Base-by-base conservation (phyloP, 257 asterid species). In the Salvia hispanica region DNA sequence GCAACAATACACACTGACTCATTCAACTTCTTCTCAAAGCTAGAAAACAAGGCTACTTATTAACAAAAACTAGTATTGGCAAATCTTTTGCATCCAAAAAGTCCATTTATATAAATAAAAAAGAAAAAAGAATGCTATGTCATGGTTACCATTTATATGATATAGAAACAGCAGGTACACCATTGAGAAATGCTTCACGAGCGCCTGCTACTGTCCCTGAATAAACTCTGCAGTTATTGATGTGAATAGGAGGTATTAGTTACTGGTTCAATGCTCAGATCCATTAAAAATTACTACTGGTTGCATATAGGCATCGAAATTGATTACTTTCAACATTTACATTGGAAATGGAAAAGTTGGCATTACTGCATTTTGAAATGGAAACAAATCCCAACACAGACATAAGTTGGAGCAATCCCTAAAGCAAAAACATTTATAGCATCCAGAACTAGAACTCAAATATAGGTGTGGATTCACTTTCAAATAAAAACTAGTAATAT, bases 191-290 rank as follows among this genome's bases (percentile, higher is more conserved):
- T 55, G 95, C 96, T 79, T 91, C 97, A 3, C 97, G 88, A 39
- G 97, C 97, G 53, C 97, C 97, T 21, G 86, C 97, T 39, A 91
- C 97, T 4, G 96, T 88, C 66, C 95, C 97, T 9, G 97, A 91
- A 82, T 91, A 91, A 42, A 84, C 72, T 56, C 96, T 88, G 85
- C 79, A 75, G 50, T 55, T 42, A 7, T 7, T 46, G 40, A 37
- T 6, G n/a, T n/a, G n/a, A n/a, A n/a, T n/a, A n/a, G n/a, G n/a
- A n/a, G 25, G 13, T 18, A 18, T 18, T 18, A 18, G 21, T 18
- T 18, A 18, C 21, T 18, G 1, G 21, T 18, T 18, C 21, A 66
- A 58, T 31, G 13, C 46, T 25, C 53, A 42, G 21, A 18, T 18
- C 21, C 21, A 18, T 18, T 1, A 18, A 18, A 18, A 18, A 18